Evolutionary conservation across 257 asterid genomes (phyloP).

Genomic region (Rehmannia glutinosa): DNA sequence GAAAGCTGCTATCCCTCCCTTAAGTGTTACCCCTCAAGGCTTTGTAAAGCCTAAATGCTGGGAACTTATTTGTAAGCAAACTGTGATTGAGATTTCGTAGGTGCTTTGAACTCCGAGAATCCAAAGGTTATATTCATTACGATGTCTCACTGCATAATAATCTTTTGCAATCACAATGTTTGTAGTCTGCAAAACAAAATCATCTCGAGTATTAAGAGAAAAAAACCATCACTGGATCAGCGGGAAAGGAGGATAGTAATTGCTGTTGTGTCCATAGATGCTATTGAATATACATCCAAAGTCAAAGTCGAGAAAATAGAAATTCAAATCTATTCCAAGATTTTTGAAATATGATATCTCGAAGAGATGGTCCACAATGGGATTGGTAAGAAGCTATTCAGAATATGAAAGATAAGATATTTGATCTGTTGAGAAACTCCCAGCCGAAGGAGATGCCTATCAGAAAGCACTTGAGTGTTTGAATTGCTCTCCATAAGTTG

Average conservation of each 20-base stretch:
- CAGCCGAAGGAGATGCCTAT: conserved; percentile 52
- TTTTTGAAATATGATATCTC: conserved; percentile 81
- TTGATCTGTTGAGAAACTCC: conserved; percentile 62
- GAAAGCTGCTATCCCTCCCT: conserved; percentile 80
- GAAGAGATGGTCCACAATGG: conserved; percentile 86
- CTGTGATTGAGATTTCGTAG: conserved; percentile 49
- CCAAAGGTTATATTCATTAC: conserved; percentile 61
- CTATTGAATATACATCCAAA: conserved; percentile 42
- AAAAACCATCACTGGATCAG: conserved; percentile 74
- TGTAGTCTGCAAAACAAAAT: conserved; percentile 51
- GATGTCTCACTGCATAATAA: background rate
- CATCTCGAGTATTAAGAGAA: conserved; percentile 56
- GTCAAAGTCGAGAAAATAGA: conserved; percentile 57
- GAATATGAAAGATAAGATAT: conserved; percentile 62
- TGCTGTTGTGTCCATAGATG: conserved; percentile 50
- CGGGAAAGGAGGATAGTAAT: conserved; percentile 43
- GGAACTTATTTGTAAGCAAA: conserved; percentile 53
- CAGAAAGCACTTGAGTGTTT: conserved; percentile 63
- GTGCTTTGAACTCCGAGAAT: conserved; percentile 72
- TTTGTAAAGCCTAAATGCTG: conserved; percentile 76
- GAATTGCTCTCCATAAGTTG: conserved; percentile 82
- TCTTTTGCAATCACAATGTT: background rate
- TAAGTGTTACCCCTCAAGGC: conserved; percentile 71
- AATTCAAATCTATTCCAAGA: conserved; percentile 70
- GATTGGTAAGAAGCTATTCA: conserved; percentile 66